Conservation (phyloP, 495 filamentous ascomycete genomes). For the Daldinia loculata region DNA sequence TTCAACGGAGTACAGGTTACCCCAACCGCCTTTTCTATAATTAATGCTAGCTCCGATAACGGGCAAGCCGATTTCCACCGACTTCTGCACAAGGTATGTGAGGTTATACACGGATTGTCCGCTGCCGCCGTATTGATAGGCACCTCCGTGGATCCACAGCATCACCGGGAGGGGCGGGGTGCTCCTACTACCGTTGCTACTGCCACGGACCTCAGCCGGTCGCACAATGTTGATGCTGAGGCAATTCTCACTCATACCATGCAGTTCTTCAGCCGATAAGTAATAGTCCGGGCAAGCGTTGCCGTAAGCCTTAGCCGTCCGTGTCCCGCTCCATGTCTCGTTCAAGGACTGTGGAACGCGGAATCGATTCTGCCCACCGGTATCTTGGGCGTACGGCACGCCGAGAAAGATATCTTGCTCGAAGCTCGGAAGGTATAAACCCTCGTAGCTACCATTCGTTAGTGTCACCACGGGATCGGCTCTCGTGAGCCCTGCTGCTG, state of each 20-base stretch:
- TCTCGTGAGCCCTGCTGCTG: constrained; percentile 5
- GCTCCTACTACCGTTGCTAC: neutral
- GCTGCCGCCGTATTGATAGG: constrained; percentile 68
- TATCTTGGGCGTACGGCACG: constrained; percentile 71
- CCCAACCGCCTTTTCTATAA: constrained; percentile 54
- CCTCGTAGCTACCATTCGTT: constrained; percentile 49
- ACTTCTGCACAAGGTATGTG: constrained; percentile 54
- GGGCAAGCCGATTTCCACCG: constrained; percentile 57
- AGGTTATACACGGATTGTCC: constrained; percentile 60
- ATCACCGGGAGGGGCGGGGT: constrained; percentile 61
- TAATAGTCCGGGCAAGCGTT: constrained; percentile 62
- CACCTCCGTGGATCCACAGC: constrained; percentile 75
- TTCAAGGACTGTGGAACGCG: constrained; percentile 65
- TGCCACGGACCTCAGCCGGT: constrained; percentile 52
- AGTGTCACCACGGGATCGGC: constrained; percentile 34
- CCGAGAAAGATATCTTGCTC: constrained; percentile 65
- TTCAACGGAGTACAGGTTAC: constrained; percentile 59
- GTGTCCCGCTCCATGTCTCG: constrained; percentile 52
- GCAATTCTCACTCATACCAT: constrained; percentile 70
- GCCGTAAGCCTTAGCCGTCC: constrained; percentile 56
- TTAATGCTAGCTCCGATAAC: constrained; percentile 57
- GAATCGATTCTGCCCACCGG: constrained; percentile 66
- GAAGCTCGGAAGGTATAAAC: constrained; percentile 46
- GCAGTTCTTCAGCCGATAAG: constrained; percentile 52
- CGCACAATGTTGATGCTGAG: constrained; percentile 71